These are phyloP conservation scores for Geopyxis carbonaria DNA, from an alignment of 495 filamentous ascomycete genomes.

Conservation along the genomic window DNA sequence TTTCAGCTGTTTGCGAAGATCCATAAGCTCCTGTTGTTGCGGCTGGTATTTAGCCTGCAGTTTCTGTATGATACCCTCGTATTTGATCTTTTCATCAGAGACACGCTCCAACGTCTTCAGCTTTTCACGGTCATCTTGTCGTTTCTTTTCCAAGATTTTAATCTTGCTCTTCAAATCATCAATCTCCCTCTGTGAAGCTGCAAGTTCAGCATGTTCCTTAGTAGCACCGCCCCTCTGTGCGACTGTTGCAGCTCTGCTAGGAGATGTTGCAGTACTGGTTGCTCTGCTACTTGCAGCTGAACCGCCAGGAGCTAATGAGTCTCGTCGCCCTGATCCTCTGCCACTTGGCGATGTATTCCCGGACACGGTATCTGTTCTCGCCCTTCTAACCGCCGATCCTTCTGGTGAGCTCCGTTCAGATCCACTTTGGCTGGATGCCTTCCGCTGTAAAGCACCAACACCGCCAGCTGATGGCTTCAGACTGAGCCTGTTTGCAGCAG, in stretches of 20 bases:
- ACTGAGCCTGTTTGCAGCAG: no score
- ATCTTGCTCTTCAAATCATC: conserved; percentile 68
- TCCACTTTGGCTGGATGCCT: no score
- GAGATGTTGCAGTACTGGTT: conserved; percentile 16
- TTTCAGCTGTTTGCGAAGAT: conserved; percentile 58
- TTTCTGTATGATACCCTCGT: conserved; percentile 78
- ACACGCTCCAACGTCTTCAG: conserved; percentile 60
- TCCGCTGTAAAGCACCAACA: no score
- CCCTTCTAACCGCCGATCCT: no score
- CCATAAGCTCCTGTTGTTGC: conserved; percentile 62
- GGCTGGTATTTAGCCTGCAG: conserved; percentile 64
- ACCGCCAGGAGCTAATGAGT: not conserved
- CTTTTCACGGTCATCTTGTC: conserved; percentile 73
- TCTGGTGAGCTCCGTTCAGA: no score
- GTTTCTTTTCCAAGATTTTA: conserved; percentile 62
- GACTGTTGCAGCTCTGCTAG: conserved; percentile 17
- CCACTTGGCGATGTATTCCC: no score
- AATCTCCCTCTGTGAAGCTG: conserved; percentile 39
- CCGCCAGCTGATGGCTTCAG: no score
- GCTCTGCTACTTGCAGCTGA: conserved; percentile 4
- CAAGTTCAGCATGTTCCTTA: conserved; percentile 27
- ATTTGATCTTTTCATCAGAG: conserved; percentile 67
- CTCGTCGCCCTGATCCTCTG: no score
- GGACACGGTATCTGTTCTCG: no score
- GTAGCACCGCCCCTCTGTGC: conserved; percentile 21